Evolutionary conservation across 2,329 filamentous ascomycete genomes (phyloP).

Genomic region (Graphilbum ipis-grandicollis): DNA sequence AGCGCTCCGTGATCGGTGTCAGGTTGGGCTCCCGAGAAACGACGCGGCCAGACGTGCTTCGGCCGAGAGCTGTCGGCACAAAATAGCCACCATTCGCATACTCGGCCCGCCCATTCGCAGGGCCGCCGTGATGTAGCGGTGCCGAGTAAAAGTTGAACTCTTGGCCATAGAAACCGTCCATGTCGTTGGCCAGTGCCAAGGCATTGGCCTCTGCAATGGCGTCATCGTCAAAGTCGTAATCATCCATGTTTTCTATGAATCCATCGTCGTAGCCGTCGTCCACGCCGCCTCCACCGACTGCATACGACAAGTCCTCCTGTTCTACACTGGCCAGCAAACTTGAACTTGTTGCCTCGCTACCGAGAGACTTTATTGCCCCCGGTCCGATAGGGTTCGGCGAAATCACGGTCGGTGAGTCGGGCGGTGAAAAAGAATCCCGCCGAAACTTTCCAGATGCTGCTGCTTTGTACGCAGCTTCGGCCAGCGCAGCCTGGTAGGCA

Average conservation of each 20-base stretch:
- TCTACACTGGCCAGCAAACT: too few relatives aligned
- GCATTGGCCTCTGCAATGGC: slow-evolving; percentile 94
- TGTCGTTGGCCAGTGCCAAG: slow-evolving; percentile 78
- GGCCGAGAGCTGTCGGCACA: slow-evolving; percentile 52
- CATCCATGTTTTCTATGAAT: slow-evolving; percentile 29
- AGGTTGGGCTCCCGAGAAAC: slow-evolving; percentile 76
- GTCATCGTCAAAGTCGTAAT: slow-evolving; percentile 58
- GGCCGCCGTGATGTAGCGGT: slow-evolving; percentile 22
- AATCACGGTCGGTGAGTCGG: slow-evolving; percentile 5
- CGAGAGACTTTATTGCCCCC: too few relatives aligned
- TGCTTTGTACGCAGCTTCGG: slow-evolving; percentile 63
- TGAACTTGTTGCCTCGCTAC: too few relatives aligned
- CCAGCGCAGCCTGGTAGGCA: slow-evolving; percentile 70
- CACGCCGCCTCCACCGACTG: slow-evolving; percentile 5
- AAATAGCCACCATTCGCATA: slow-evolving; percentile 81
- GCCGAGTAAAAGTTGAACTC: slow-evolving; percentile 92
- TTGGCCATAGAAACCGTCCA: slow-evolving; percentile 85
- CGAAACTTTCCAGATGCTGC: slow-evolving; percentile 60
- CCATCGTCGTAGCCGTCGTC: slow-evolving; percentile 42
- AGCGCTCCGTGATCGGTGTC: slow-evolving; percentile 89
- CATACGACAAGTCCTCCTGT: not conserved
- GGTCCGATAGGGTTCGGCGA: too few relatives aligned
- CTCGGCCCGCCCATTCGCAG: slow-evolving; percentile 16
- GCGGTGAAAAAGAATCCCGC: slow-evolving; percentile 32
- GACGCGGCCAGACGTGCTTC: slow-evolving; percentile 55